Evolutionary conservation across 768 basidiomycete species (phyloP).

Genomic region (Russula lepida): DNA sequence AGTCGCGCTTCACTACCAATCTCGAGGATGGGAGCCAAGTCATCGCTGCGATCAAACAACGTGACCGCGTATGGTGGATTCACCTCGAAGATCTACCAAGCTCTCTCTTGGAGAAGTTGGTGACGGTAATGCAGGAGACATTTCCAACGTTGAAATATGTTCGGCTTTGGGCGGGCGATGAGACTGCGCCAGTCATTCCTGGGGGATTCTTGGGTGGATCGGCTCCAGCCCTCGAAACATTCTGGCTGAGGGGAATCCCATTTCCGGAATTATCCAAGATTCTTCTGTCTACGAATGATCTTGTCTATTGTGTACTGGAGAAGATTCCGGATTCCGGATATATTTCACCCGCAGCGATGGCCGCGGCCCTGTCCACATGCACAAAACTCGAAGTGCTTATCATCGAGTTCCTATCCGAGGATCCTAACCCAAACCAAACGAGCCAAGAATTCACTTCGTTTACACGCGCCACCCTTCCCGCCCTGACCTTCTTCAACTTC

Average conservation of each 20-base stretch:
- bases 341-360: not conserved
- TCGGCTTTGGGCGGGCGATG: not conserved
- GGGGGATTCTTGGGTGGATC: not conserved
- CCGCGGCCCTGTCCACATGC: not conserved
- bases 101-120: not conserved
- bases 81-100: not conserved
- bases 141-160: not conserved
- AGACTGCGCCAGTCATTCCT: not conserved
- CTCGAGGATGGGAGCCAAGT: not conserved
- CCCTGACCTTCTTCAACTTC: not conserved
- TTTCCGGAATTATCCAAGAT: not conserved
- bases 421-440: not conserved
- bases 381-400: not conserved
- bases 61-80: not conserved
- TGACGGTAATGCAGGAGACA: not conserved
- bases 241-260: not conserved
- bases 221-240: not conserved
- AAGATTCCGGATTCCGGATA: conserved; percentile 1
- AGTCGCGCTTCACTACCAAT: not conserved
- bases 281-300: not conserved
- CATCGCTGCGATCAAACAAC: not conserved
- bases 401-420: not conserved
- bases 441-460: not conserved
- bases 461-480: not conserved
- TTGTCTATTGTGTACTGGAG: not conserved